Evolutionary conservation across 139 green algal species (phyloP).

Genomic region (Micractinium sp.): DNA sequence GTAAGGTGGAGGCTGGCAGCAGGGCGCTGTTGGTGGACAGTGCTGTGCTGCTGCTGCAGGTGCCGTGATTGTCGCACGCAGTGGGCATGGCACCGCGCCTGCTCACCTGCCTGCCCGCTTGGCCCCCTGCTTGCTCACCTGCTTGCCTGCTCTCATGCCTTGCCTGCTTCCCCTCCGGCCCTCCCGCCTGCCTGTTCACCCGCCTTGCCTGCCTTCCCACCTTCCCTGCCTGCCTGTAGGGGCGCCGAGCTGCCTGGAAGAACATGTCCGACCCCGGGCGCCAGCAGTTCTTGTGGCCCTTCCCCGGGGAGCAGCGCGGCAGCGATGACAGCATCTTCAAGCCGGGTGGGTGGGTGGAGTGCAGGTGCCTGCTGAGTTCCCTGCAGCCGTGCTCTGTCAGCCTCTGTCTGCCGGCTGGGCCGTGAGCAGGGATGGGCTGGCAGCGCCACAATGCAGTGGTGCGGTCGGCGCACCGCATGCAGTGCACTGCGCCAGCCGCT

Average conservation of each 20-base stretch:
- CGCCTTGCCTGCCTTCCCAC: neutral
- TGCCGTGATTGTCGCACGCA: too few species aligned
- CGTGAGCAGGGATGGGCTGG: too few species aligned
- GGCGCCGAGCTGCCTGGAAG: constrained; percentile 42
- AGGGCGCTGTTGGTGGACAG: too few species aligned
- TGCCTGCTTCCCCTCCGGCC: neutral
- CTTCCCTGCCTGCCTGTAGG: neutral
- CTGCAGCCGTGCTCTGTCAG: neutral
- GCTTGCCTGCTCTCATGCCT: neutral
- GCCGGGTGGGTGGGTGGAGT: too few species aligned
- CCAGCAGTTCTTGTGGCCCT: constrained; percentile 55
- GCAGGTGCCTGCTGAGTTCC: too few species aligned
- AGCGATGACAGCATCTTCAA: constrained; percentile 30
- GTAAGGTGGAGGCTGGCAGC: too few species aligned
- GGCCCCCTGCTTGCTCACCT: neutral
- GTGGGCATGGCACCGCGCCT: neutral
- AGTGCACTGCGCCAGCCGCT: too few species aligned
- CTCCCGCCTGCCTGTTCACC: too few species aligned
- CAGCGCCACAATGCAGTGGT: too few species aligned
- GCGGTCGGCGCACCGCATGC: too few species aligned
- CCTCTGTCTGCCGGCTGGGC: neutral
- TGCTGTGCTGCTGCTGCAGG: constrained; percentile 24
- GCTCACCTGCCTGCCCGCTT: neutral
- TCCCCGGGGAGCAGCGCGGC: constrained; percentile 20
- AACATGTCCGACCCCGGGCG: constrained; percentile 44